Evolutionary conservation across 495 filamentous ascomycete species (phyloP).

Genomic region (Penicillium ochrochloron): DNA sequence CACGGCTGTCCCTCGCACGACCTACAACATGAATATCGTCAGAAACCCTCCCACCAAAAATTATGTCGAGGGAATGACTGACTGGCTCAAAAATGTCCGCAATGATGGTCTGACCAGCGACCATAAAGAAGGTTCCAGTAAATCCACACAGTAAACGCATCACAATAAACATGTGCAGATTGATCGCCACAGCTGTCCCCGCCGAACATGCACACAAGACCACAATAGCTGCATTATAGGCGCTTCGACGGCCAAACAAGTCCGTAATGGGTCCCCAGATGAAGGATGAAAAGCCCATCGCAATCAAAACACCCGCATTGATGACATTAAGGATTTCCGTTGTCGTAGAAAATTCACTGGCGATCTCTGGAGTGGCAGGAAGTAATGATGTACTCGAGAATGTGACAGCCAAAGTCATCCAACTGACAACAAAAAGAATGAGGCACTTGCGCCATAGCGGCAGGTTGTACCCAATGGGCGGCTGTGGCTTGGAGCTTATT

Average conservation of each 20-base stretch:
- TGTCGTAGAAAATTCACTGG: constrained; percentile 42
- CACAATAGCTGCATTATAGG: constrained; percentile 46
- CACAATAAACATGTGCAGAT: constrained; percentile 47
- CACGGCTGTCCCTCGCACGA: constrained; percentile 58
- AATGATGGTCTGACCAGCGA: constrained; percentile 51
- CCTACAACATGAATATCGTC: constrained; percentile 31
- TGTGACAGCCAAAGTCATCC: constrained; percentile 50
- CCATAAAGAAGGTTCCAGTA: constrained; percentile 53
- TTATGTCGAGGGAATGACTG: neutral
- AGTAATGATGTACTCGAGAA: constrained; percentile 50
- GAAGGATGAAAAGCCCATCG: constrained; percentile 60
- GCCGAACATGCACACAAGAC: constrained; percentile 43
- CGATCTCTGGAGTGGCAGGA: constrained; percentile 49
- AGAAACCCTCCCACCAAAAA: neutral
- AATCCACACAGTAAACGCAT: constrained; percentile 47
- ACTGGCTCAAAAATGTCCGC: constrained; percentile 55
- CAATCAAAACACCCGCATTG: constrained; percentile 57
- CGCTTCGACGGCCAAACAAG: constrained; percentile 39
- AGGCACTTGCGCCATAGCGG: constrained; percentile 48
- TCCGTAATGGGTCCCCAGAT: constrained; percentile 56
- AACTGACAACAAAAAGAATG: constrained; percentile 49
- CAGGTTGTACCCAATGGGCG: constrained; percentile 31
- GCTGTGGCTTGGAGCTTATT: constrained; percentile 17
- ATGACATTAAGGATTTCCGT: constrained; percentile 46
- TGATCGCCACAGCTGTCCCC: constrained; percentile 37